A percentile compares a stretch with the other conserved stretches of the same genome.
phyloP scores from a whole-genome alignment of 2,329 filamentous ascomycete genomes.

The Stemphylium beticola region DNA sequence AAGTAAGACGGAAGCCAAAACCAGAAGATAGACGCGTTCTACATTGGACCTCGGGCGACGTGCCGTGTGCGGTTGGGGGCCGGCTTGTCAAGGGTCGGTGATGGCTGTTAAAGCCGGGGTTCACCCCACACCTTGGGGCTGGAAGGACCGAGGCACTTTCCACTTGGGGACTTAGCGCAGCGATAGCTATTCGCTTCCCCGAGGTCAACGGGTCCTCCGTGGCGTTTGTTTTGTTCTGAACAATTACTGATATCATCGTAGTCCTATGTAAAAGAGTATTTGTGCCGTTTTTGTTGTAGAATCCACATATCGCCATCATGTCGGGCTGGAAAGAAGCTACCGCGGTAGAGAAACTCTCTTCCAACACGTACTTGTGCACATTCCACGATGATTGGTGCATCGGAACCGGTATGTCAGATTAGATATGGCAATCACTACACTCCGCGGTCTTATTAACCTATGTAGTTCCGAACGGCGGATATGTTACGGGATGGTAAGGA shows the following conservation, averaged over 20 bases:
- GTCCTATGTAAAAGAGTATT: background rate
- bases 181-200: slow-evolving; percentile 12
- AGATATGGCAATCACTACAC: background rate
- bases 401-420: slow-evolving; percentile 60
- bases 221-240: background rate
- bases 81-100: slow-evolving; percentile 20
- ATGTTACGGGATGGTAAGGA: slow-evolving; percentile 61
- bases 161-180: slow-evolving; percentile 17
- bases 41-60: slow-evolving; percentile 15
- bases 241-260: background rate
- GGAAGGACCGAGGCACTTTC: slow-evolving; percentile 30
- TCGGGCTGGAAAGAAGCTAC: slow-evolving; percentile 57
- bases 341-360: slow-evolving; percentile 55
- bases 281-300: background rate
- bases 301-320: slow-evolving; percentile 30
- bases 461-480: slow-evolving; percentile 73
- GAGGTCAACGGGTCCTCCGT: slow-evolving; percentile 22
- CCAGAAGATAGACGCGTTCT: slow-evolving; percentile 10
- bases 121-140: slow-evolving; percentile 18
- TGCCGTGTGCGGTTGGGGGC: slow-evolving; percentile 11
- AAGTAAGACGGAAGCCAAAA: slow-evolving; percentile 11
- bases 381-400: slow-evolving; percentile 69
- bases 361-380: slow-evolving; percentile 64
- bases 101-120: slow-evolving; percentile 20
- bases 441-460: slow-evolving; percentile 5